Evolutionary conservation across 139 green algal genomes (phyloP), one percentile per base, ranked within the genome.

Genomic region (Chlamydomonas incerta): DNA sequence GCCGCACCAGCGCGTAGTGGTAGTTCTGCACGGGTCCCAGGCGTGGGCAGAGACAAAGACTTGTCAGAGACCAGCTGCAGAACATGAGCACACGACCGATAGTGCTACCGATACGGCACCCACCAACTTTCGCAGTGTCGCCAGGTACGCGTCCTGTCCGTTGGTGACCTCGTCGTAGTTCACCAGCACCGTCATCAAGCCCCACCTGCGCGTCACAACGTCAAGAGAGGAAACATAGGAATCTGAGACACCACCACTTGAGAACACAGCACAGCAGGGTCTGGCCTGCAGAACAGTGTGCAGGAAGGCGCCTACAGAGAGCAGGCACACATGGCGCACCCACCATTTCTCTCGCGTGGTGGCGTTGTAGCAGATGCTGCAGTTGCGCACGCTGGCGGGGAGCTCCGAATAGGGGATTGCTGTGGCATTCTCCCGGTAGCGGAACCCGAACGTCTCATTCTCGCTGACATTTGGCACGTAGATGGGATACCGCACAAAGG

Each of bases 261-360:
- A n/a, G n/a, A n/a, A n/a, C n/a, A n/a, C n/a, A n/a, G n/a, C n/a
- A n/a, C n/a, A n/a, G n/a, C n/a, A n/a, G n/a, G n/a, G n/a, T n/a
- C n/a, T n/a, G n/a, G n/a, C n/a, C n/a, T n/a, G n/a, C n/a, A n/a
- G n/a, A n/a, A n/a, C n/a, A n/a, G n/a, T n/a, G n/a, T n/a, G n/a
- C n/a, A n/a, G n/a, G n/a, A n/a, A n/a, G n/a, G n/a, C n/a, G n/a
- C n/a, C n/a, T n/a, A n/a, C n/a, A n/a, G n/a, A n/a, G n/a, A n/a
- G n/a, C n/a, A n/a, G n/a, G n/a, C n/a, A n/a, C n/a, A n/a, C n/a
- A n/a, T n/a, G n/a, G n/a, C 62, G 28, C 28, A 37, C 87, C 34
- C 81, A 91, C 33, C 87, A 87, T 37, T 88, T 88, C 47, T 87
- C 82, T 4, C 76, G 23, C 0, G 52, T 87, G 31, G 77, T 81